Percentiles rank a stretch among this genome's conserved stretches.
These are phyloP conservation scores for Penicillium sp. DNA, from an alignment of 2,329 filamentous ascomycete genomes.

Conservation along the genomic window DNA sequence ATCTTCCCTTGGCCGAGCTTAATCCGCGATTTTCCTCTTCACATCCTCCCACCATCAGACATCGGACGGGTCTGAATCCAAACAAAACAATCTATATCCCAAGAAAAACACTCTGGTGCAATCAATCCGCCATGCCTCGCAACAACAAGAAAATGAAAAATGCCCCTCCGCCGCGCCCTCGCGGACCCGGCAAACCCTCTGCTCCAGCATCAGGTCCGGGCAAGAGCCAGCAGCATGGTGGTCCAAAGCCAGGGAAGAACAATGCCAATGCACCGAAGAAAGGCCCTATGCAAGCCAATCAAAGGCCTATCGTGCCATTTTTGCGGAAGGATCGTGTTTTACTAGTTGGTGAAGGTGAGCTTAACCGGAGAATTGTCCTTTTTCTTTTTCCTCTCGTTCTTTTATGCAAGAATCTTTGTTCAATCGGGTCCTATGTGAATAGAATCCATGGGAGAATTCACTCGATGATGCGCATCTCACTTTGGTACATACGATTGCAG, in stretches of 20 bases:
- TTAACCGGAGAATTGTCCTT: not conserved
- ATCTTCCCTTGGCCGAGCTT: slow-evolving; percentile 23
- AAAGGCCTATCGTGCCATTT: slow-evolving; percentile 41
- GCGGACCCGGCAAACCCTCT: slow-evolving; percentile 12
- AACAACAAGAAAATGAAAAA: slow-evolving; percentile 21
- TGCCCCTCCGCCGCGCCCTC: slow-evolving; percentile 10
- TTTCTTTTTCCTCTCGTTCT: slow-evolving; percentile 5
- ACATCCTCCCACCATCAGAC: not conserved
- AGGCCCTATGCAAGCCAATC: slow-evolving; percentile 23
- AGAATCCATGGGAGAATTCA: not conserved
- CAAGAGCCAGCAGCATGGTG: slow-evolving; percentile 8
- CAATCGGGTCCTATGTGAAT: not conserved
- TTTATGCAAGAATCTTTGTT: not conserved
- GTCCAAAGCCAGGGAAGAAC: slow-evolving; percentile 7
- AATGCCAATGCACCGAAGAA: slow-evolving; percentile 17
- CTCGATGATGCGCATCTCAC: not conserved
- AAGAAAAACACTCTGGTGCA: not conserved
- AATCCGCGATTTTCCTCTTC: slow-evolving; percentile 5
- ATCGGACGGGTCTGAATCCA: not conserved
- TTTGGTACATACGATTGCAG: not conserved
- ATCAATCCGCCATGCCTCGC: slow-evolving; percentile 18
- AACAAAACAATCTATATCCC: not conserved
- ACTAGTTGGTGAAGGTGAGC: slow-evolving; percentile 45
- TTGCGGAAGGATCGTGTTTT: slow-evolving; percentile 41
- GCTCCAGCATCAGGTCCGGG: slow-evolving; percentile 1